These are phyloP conservation scores for Pseudevernia furfuracea DNA, from an alignment of 495 filamentous ascomycete genomes.

Conservation along the genomic window DNA sequence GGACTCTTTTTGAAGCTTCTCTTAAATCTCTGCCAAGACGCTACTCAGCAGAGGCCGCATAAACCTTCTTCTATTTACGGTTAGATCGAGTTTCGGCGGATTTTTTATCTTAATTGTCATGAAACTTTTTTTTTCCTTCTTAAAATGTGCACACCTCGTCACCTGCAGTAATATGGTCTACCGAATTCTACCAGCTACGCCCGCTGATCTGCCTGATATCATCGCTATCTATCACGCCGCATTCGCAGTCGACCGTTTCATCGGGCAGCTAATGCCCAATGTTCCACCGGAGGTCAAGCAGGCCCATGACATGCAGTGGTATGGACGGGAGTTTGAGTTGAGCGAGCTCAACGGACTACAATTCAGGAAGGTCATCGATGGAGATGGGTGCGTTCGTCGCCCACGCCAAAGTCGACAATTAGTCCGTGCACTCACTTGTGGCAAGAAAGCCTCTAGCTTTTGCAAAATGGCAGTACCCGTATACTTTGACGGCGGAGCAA, in stretches of 20 bases:
- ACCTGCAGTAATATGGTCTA: too few relatives aligned
- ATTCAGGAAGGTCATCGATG: slow-evolving; percentile 20
- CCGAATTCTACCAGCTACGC: slow-evolving; percentile 2
- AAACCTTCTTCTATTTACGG: too few relatives aligned
- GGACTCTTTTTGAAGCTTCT: too few relatives aligned
- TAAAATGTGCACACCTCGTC: too few relatives aligned
- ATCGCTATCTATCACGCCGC: slow-evolving; percentile 17
- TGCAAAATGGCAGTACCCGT: slow-evolving; percentile 24
- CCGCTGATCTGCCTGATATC: slow-evolving; percentile 18
- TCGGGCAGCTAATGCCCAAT: slow-evolving; percentile 17
- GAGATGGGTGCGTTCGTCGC: slow-evolving; percentile 5
- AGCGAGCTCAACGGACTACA: slow-evolving; percentile 11
- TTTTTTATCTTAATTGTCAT: too few relatives aligned
- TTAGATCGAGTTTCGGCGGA: too few relatives aligned
- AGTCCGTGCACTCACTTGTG: neutral
- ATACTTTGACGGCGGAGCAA: slow-evolving; percentile 18
- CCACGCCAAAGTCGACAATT: too few relatives aligned
- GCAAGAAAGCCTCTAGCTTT: slow-evolving; percentile 23
- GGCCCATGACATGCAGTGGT: slow-evolving; percentile 13
- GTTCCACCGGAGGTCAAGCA: slow-evolving; percentile 9
- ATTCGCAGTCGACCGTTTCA: slow-evolving; percentile 20
- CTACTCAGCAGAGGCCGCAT: too few relatives aligned
- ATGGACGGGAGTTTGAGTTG: slow-evolving; percentile 1
- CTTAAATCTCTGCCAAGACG: too few relatives aligned
- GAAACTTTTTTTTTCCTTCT: neutral